Base-by-base conservation (phyloP, 176 grass and related monocot species). In the Stipa capillata region DNA sequence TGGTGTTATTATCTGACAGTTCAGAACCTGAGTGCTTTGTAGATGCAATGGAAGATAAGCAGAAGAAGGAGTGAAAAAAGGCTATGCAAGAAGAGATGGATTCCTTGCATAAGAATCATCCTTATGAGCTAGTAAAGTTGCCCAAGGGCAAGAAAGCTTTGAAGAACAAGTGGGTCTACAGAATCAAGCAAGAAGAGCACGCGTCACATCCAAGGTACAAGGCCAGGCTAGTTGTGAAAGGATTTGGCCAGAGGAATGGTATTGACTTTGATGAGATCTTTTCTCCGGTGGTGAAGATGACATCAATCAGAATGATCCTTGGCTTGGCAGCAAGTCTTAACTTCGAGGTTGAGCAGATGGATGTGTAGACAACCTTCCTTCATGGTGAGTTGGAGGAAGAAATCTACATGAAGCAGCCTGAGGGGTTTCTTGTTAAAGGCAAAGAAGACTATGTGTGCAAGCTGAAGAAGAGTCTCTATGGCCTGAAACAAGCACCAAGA, bases 41-140 rank as follows among this genome's bases (percentile, higher is more conserved):
- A 34, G 24, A 77, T 34, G 74, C 56, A 47, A 77, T 77, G 27
- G 40, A 61, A 39, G 50, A 75, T 29, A 13, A 42, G 34, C 14
- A 50, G 15, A 50, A 53, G 13, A 33, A 49, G n/a, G 35, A 64
- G 8, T 64, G 75, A 28, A 61, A 16, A 20, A 49, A 78, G 13
- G 42, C 58, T 63, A 78, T 78, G 29, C 17, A 78, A 78, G 18
- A 78, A 35, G 27, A 64, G 4, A 77, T 78, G 18, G 29, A 77
- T 60, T 63, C 40, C 57, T 77, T 77, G 27, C 27, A 61, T 60
- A 61, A 77, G 5, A 62, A 77, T 62, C 25, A 77, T 5, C 48
- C 28, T 15, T 77, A 63, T 77, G 74, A 63, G 17, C 4, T 77
- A 27, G 41, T 35, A 9, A 44, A 44, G 41, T 62, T 48, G 16